phyloP scores from a whole-genome alignment of 1,284 basidiomycete species.

The Ustilago xerochloae region DNA sequence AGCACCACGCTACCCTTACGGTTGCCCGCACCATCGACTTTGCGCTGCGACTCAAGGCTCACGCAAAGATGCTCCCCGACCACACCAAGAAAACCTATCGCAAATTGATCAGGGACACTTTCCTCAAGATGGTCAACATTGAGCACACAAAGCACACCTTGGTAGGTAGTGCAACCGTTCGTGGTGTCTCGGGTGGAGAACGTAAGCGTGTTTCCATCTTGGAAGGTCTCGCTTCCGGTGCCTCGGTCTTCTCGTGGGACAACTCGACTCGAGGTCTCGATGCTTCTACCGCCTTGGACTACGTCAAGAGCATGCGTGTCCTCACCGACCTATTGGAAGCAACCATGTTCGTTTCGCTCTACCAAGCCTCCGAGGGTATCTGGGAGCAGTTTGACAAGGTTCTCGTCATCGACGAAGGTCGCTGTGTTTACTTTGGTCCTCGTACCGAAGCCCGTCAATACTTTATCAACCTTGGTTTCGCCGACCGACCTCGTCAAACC shows the following conservation, averaged over 20 bases:
- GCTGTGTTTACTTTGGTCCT: slow-evolving; percentile 64
- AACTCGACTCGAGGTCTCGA: slow-evolving; percentile 80
- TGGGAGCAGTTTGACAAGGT: slow-evolving; percentile 74
- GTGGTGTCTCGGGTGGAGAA: slow-evolving; percentile 77
- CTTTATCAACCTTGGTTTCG: slow-evolving; percentile 66
- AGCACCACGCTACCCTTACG: slow-evolving; percentile 80
- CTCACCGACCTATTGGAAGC: slow-evolving; percentile 81
- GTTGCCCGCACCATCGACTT: slow-evolving; percentile 70
- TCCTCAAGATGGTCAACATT: slow-evolving; percentile 79
- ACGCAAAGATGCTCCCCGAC: slow-evolving; percentile 69
- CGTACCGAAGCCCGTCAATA: slow-evolving; percentile 55
- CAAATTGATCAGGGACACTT: slow-evolving; percentile 72
- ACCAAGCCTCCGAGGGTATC: slow-evolving; percentile 73
- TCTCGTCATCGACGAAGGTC: slow-evolving; percentile 64
- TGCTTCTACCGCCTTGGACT: slow-evolving; percentile 84
- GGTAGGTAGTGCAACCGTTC: slow-evolving; percentile 77
- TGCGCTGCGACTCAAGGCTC: slow-evolving; percentile 54
- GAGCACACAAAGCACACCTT: slow-evolving; percentile 80
- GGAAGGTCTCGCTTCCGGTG: slow-evolving; percentile 74
- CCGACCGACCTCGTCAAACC: slow-evolving; percentile 77
- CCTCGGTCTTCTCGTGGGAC: slow-evolving; percentile 78
- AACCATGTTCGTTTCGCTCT: slow-evolving; percentile 82
- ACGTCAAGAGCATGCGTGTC: slow-evolving; percentile 77
- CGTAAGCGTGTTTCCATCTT: slow-evolving; percentile 78
- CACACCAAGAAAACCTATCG: slow-evolving; percentile 71